These are phyloP conservation scores for Neurospora sp. DNA, from an alignment of 495 filamentous ascomycete species.

Conservation along the genomic window DNA sequence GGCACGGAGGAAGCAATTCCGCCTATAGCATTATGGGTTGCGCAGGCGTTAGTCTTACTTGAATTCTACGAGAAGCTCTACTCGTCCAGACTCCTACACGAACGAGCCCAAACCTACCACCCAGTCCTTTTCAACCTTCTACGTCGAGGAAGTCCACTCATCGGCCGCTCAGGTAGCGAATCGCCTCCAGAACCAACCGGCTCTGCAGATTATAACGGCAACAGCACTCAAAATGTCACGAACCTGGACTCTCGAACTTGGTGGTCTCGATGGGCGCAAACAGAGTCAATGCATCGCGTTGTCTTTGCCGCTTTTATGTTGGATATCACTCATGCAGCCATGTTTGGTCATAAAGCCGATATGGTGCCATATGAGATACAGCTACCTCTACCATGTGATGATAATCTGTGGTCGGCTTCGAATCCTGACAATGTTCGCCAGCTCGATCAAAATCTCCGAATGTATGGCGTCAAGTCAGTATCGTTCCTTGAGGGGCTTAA, in stretches of 20 bases:
- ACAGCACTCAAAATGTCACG: not conserved
- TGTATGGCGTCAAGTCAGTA: conserved; percentile 73
- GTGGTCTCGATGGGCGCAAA: conserved; percentile 93
- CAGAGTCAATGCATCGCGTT: conserved; percentile 80
- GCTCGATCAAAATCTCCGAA: conserved; percentile 69
- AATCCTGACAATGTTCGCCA: conserved; percentile 75
- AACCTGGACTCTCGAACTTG: conserved; percentile 65
- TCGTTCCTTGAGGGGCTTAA: conserved; percentile 89
- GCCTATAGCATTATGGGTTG: conserved; percentile 89
- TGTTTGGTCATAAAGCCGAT: conserved; percentile 93
- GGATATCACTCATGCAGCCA: conserved; percentile 88
- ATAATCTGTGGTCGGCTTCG: conserved; percentile 85
- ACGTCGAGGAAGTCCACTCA: conserved; percentile 83
- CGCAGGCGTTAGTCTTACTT: conserved; percentile 78
- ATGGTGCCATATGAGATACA: conserved; percentile 96
- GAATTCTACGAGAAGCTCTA: conserved; percentile 98
- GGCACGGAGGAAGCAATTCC: conserved; percentile 77
- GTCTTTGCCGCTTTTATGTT: conserved; percentile 94
- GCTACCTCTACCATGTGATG: conserved; percentile 88
- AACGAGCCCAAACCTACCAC: conserved; percentile 93
- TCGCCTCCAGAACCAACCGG: conserved; percentile 62
- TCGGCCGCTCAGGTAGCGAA: conserved; percentile 79
- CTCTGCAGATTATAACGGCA: not conserved
- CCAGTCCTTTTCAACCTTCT: conserved; percentile 90
- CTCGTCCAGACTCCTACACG: conserved; percentile 77